These are phyloP conservation scores for Ziziphus jujuba DNA, from an alignment of 306 rosid species.

Conservation along the genomic window DNA sequence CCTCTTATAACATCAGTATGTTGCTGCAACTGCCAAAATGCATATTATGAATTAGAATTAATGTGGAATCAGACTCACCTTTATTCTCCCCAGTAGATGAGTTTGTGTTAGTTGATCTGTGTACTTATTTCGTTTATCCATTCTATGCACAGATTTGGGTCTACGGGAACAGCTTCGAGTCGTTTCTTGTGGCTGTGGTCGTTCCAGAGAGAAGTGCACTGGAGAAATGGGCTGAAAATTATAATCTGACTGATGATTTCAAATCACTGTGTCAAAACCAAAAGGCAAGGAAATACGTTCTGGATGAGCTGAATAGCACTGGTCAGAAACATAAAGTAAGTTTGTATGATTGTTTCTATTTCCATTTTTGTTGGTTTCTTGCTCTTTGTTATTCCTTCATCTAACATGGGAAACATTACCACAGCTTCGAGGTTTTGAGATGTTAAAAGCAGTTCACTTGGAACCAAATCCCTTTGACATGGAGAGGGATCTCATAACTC, in stretches of 20 bases:
- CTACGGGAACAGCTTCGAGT: slow-evolving; percentile 93
- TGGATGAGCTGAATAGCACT: slow-evolving; percentile 76
- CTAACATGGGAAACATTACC: slow-evolving; percentile 20
- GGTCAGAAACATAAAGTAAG: slow-evolving; percentile 78
- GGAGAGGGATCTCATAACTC: slow-evolving; percentile 87
- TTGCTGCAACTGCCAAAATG: background rate
- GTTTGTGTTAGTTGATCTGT: background rate
- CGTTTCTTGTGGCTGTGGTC: slow-evolving; percentile 90
- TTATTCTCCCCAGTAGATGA: background rate
- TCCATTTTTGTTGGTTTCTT: slow-evolving; percentile 16
- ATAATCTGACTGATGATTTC: slow-evolving; percentile 52
- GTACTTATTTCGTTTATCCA: background rate
- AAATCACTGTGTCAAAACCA: slow-evolving; percentile 69
- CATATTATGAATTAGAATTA: background rate
- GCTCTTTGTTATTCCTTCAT: slow-evolving; percentile 2
- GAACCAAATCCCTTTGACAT: slow-evolving; percentile 84
- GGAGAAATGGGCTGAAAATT: slow-evolving; percentile 74
- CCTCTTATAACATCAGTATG: slow-evolving; percentile 74
- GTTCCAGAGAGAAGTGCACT: slow-evolving; percentile 73
- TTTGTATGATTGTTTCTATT: background rate
- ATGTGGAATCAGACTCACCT: background rate
- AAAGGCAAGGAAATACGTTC: slow-evolving; percentile 63
- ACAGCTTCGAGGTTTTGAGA: slow-evolving; percentile 94
- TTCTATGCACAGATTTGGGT: slow-evolving; percentile 72
- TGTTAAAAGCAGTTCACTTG: slow-evolving; percentile 75